Evolutionary conservation across 768 basidiomycete species (phyloP), one percentile per base, ranked within the genome.

Genomic region (Amanita muscaria): DNA sequence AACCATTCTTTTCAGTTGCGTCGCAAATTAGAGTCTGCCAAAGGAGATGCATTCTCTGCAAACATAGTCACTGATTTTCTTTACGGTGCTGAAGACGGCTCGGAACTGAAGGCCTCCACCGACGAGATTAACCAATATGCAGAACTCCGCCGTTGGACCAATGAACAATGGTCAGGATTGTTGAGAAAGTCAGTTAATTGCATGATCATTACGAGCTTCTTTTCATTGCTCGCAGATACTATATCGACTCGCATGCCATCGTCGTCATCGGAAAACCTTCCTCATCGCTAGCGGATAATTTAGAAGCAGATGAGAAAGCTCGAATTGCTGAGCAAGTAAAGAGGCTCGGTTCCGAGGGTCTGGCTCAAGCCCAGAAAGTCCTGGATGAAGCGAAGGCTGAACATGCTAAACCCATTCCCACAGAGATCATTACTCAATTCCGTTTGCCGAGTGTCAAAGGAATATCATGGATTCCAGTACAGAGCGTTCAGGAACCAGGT

Each of bases 191-290:
- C 54, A 50, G 72, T 56, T 16, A 3, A 38, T 38, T 52, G 3
- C 23, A 14, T 15, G 22, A 41, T 46, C 10, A n/a, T 21, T 25
- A 14, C 6, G 8, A 9, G n/a, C 25, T 36, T 39, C n/a, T 27
- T 49, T 40, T 29, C 43, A 11, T 38, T 25, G 25, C 18, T 41
- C 38, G 38, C 37, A 97, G 93, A 55, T 93, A 88, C 61, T 87
- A 82, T 51, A 66, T 92, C 39, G 74, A 86, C 45, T 74, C 79
- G 0, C 72, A 81, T 15, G 77, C 79, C 16, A 69, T 88, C 35
- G 77, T 88, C n/a, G 68, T 97, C 38, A 62, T 81, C 24, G 94
- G 93, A 18, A 88, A 81, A 57, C 96, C 96, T 3, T 98, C 96
- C 1, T 84, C 89, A 3, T 66, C 64, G 11, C 73, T 98, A 22